Base-by-base conservation (phyloP, 2,329 filamentous ascomycete genomes). In the Herpotrichia juniperi region DNA sequence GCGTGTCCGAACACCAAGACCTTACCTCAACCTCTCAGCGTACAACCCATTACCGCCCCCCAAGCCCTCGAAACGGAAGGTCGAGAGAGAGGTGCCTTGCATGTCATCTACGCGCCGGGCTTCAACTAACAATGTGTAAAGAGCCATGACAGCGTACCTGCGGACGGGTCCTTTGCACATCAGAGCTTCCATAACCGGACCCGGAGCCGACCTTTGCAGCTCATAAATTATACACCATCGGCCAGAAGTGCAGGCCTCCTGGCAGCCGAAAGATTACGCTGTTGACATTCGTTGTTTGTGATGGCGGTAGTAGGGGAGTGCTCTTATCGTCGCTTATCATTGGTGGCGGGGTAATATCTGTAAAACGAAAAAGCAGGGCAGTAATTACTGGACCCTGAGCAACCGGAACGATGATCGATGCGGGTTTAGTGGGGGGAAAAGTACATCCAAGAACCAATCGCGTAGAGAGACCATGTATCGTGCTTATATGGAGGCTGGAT, bases 131-230 rank as follows among this genome's bases (percentile, higher is more conserved):
- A 50, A 16, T 19, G 14, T 14, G 7, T 19, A 25, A 52, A 53
- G 32, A 46, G 44, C 50, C 37, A 42, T 56, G 49, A 50, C 56
- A 43, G 48, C 49, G 48, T 43, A 37, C 58, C 63, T 61, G 53
- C 42, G 16, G 53, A 37, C 54, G 51, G 56, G 53, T 52, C 40
- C 30, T 3, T 2, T 2, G 26, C 40, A 25, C 40, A 31, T 42
- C 42, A 31, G 55, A 67, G 52, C 64, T 71, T 65, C 68, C 68
- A 48, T 57, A 61, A 53, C 34, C 37, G 59, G 61, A 35, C 30
- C 42, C 64, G 63, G 66, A 43, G 47, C 67, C 66, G 68, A 56
- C 64, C 67, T 66, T 34, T 63, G 61, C 63, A 63, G 57, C 22
- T 25, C 24, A 43, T 40, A 40, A 21, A 40, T 7, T 11, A n/a